Evolutionary conservation across 805 yeast genomes (phyloP).

Genomic region (Myxozyma geophila): DNA sequence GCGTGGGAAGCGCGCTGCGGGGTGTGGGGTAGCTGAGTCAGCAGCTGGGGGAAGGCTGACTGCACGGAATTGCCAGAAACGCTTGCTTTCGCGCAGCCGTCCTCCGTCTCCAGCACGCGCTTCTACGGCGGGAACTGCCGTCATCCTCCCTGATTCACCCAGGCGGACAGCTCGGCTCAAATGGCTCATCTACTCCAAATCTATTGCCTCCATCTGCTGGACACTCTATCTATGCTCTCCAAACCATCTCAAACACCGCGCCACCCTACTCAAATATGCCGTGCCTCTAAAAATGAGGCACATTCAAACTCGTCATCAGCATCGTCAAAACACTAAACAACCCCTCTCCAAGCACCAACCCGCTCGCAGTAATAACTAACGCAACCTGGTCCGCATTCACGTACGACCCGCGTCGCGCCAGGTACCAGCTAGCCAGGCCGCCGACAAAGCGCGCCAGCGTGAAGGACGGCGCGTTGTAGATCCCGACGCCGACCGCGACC

Average conservation of each 20-base stretch:
- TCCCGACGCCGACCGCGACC: constrained; percentile 96
- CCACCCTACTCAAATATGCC: background rate
- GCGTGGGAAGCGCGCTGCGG: no score
- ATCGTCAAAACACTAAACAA: constrained; percentile 80
- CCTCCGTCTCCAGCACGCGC: no score
- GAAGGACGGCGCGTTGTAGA: constrained; percentile 90
- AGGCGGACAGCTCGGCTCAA: no score
- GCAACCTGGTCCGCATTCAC: constrained; percentile 53
- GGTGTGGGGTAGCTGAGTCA: no score
- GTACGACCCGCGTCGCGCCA: constrained; percentile 12
- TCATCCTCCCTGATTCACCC: no score
- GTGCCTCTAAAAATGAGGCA: constrained; percentile 57
- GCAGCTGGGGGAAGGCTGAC: no score
- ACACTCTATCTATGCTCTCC: no score
- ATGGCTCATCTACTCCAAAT: no score
- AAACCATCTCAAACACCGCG: background rate
- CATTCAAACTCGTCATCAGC: constrained; percentile 70
- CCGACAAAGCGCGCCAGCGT: constrained; percentile 93
- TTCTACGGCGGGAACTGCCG: no score
- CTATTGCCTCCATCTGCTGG: no score
- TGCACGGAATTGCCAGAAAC: no score
- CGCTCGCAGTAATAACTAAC: constrained; percentile 88
- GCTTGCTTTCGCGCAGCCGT: no score
- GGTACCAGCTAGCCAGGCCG: constrained; percentile 66
- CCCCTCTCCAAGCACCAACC: constrained; percentile 93